Conservation (phyloP, 768 basidiomycete genomes). For the Psilocybe cyanescens region DNA sequence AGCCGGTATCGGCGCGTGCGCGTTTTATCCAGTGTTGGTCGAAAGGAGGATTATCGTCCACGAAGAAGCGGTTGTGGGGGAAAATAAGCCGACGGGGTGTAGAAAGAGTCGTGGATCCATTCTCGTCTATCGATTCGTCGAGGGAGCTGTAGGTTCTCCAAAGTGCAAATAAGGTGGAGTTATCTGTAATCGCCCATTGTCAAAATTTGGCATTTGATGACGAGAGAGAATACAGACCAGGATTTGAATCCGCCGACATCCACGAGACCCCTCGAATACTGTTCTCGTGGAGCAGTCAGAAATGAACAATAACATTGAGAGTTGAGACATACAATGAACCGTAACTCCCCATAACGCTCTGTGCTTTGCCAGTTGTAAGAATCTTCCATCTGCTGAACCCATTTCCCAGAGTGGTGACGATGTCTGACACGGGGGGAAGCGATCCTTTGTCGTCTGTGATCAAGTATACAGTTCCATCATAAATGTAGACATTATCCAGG, state of each 20-base stretch:
- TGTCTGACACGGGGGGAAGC: slow-evolving; percentile 61
- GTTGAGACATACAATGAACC: slow-evolving; percentile 51
- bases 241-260: slow-evolving; percentile 57
- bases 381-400: slow-evolving; percentile 60
- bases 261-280: slow-evolving; percentile 75
- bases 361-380: slow-evolving; percentile 55
- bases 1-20: slow-evolving; percentile 57
- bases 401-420: slow-evolving; percentile 46
- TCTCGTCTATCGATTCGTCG: slow-evolving; percentile 43
- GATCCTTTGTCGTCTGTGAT: slow-evolving; percentile 66
- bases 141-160: slow-evolving; percentile 78
- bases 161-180: slow-evolving; percentile 75
- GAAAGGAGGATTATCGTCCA: slow-evolving; percentile 44
- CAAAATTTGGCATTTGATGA: slow-evolving; percentile 11
- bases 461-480: slow-evolving; percentile 73
- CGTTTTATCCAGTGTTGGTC: slow-evolving; percentile 41
- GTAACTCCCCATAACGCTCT: slow-evolving; percentile 48
- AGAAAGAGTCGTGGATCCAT: slow-evolving; percentile 55
- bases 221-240: slow-evolving; percentile 43
- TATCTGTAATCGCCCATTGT: slow-evolving; percentile 42
- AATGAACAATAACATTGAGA: neutral
- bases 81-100: slow-evolving; percentile 78
- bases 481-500: slow-evolving; percentile 79
- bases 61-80: slow-evolving; percentile 67
- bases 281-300: neutral